Evolutionary conservation across 805 yeast genomes (phyloP).

Genomic region (Vanderwaltozyma tropicalis): DNA sequence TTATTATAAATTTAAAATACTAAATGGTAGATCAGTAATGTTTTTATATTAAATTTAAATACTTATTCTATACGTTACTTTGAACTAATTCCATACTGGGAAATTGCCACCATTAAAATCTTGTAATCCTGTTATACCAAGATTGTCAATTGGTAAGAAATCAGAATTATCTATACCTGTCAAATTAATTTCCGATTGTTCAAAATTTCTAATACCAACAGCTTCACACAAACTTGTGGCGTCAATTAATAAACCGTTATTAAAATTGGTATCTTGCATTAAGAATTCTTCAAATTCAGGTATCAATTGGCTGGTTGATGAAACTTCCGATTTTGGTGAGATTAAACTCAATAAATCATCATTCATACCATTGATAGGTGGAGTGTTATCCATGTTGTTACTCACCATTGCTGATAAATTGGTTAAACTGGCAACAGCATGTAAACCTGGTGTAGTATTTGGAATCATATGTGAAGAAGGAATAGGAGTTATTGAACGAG

Average conservation of each 20-base stretch:
- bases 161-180: slow-evolving; percentile 14
- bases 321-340: slow-evolving; percentile 17
- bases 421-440: no score
- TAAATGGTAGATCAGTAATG: no score
- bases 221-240: slow-evolving; percentile 26
- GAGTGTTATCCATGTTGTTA: not conserved
- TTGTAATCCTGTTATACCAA: slow-evolving; percentile 23
- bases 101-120: slow-evolving; percentile 18
- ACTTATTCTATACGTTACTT: no score
- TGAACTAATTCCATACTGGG: slow-evolving; percentile 25
- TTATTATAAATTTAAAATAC: no score
- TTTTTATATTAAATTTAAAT: no score
- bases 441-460: not conserved
- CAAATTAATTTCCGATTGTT: slow-evolving; percentile 8
- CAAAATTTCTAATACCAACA: slow-evolving; percentile 19
- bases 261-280: slow-evolving; percentile 23
- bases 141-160: slow-evolving; percentile 20
- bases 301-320: slow-evolving; percentile 13
- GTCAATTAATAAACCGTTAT: slow-evolving; percentile 24
- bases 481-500: not conserved
- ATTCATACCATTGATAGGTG: not conserved
- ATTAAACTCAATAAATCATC: slow-evolving; percentile 2
- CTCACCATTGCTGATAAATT: not conserved
- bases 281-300: slow-evolving; percentile 30
- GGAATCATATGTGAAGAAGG: not conserved